These are phyloP conservation scores for Paulownia fortunei DNA, from an alignment of 257 asterid genomes.

Conservation along the genomic window DNA sequence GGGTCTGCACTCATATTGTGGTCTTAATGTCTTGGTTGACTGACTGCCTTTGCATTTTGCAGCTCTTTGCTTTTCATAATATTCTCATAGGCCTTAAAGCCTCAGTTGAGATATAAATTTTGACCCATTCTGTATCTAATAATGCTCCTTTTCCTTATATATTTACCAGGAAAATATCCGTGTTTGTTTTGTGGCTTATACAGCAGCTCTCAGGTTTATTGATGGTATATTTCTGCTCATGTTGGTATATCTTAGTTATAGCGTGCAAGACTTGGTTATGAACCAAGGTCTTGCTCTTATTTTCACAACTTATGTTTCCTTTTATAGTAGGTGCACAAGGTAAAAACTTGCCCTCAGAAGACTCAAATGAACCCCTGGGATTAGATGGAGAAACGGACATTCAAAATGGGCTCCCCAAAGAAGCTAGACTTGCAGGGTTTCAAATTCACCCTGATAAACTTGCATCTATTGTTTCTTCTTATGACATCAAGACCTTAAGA, in stretches of 20 bases:
- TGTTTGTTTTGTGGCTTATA: slow-evolving; percentile 66
- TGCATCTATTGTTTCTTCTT: slow-evolving; percentile 78
- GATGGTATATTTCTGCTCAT: slow-evolving; percentile 59
- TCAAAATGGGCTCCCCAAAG: slow-evolving; percentile 69
- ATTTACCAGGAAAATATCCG: slow-evolving; percentile 78
- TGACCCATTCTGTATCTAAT: slow-evolving; percentile 25
- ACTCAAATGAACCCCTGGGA: slow-evolving; percentile 32
- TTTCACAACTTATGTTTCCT: slow-evolving; percentile 16
- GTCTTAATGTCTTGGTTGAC: too few species aligned
- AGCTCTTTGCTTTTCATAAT: slow-evolving; percentile 3
- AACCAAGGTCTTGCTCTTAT: slow-evolving; percentile 17
- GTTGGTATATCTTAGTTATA: slow-evolving; percentile 18
- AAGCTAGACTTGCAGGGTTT: slow-evolving; percentile 75
- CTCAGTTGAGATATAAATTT: not conserved
- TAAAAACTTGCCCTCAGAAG: slow-evolving; percentile 34
- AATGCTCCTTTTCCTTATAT: slow-evolving; percentile 22
- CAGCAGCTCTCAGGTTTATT: slow-evolving; percentile 87
- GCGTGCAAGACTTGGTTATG: not conserved
- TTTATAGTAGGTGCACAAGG: slow-evolving; percentile 51
- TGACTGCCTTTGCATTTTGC: slow-evolving; percentile 11
- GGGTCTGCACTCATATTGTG: not conserved
- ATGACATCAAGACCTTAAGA: slow-evolving; percentile 75
- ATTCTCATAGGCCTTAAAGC: not conserved
- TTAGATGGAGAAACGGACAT: slow-evolving; percentile 50
- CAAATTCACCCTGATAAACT: slow-evolving; percentile 84